These are phyloP conservation scores for Vanrija humicola DNA, from an alignment of 1,284 basidiomycete species.

Conservation along the genomic window DNA sequence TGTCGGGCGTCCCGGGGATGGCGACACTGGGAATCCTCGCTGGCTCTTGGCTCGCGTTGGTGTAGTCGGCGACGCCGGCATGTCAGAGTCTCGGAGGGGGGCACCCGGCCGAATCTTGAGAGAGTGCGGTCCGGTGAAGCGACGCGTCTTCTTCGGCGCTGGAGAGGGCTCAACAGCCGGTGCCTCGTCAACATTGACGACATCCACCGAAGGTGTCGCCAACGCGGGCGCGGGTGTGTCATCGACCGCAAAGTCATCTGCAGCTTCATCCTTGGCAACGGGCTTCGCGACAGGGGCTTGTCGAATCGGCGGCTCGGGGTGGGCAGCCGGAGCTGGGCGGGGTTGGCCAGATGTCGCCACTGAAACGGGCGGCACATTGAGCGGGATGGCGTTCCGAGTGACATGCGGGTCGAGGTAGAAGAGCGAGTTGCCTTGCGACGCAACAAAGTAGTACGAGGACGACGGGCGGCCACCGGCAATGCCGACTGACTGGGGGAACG, in stretches of 20 bases:
- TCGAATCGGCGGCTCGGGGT: too few species aligned
- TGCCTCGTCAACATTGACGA: slow-evolving; percentile 33
- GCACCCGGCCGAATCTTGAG: neutral
- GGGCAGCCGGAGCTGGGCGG: too few species aligned
- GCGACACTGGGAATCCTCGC: neutral
- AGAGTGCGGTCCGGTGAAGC: neutral
- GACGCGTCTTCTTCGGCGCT: neutral
- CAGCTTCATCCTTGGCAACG: neutral
- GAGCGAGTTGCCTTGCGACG: slow-evolving; percentile 78
- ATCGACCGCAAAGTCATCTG: neutral
- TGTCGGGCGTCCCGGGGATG: neutral
- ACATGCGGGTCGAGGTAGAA: slow-evolving; percentile 98
- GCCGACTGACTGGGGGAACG: slow-evolving; percentile 90
- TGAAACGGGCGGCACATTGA: slow-evolving; percentile 58
- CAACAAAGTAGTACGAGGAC: slow-evolving; percentile 97
- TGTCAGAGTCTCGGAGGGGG: neutral
- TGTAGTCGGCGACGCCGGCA: slow-evolving; percentile 1
- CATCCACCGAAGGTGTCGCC: slow-evolving; percentile 20
- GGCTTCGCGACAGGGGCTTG: neutral
- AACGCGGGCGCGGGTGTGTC: too few species aligned
- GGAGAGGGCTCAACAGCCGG: neutral
- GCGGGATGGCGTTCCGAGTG: slow-evolving; percentile 71
- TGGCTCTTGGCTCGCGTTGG: slow-evolving; percentile 2
- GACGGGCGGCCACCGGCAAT: slow-evolving; percentile 93
- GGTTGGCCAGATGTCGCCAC: neutral